Evolutionary conservation across 139 green algal species (phyloP).

Genomic region (Mychonastes homosphaera): DNA sequence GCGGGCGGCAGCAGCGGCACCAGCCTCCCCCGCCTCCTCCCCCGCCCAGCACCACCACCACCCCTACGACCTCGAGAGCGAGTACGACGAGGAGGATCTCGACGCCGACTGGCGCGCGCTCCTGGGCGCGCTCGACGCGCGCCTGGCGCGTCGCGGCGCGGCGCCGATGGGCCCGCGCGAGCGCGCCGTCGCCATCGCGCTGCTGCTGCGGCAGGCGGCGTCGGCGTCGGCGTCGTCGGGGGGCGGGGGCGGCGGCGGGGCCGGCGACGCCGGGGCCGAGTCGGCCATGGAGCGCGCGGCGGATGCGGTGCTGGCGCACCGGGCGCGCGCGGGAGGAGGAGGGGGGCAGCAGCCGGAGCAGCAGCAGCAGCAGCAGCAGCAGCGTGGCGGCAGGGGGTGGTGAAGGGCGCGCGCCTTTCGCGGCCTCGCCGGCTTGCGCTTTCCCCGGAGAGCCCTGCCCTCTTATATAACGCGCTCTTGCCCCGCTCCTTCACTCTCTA

Average conservation of each 20-base stretch:
- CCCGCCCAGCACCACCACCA: neutral
- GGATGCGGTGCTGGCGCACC: too few species aligned
- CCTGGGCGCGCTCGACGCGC: slow-evolving; percentile 11
- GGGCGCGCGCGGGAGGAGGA: too few species aligned
- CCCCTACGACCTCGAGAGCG: slow-evolving; percentile 2
- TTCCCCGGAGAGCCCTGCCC: too few species aligned
- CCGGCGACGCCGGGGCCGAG: neutral
- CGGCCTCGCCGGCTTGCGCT: neutral
- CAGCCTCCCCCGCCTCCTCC: neutral
- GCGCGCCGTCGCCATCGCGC: slow-evolving; percentile 15
- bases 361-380: too few species aligned
- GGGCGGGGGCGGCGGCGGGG: too few species aligned
- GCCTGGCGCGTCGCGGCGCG: slow-evolving; percentile 1
- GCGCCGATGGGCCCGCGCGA: slow-evolving; percentile 10
- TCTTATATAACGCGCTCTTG: too few species aligned
- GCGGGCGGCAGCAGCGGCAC: neutral
- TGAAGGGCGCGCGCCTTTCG: too few species aligned
- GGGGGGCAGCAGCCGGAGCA: too few species aligned
- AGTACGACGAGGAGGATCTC: slow-evolving; percentile 16
- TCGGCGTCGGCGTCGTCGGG: neutral
- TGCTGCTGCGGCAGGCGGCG: slow-evolving; percentile 9
- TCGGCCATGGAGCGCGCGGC: too few species aligned
- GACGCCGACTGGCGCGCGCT: slow-evolving; percentile 10
- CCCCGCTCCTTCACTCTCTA: too few species aligned
- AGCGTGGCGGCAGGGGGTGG: too few species aligned